Evolutionary conservation across 78 protist species (phyloP).

Genomic region (Planoprotostelium fungivorum): DNA sequence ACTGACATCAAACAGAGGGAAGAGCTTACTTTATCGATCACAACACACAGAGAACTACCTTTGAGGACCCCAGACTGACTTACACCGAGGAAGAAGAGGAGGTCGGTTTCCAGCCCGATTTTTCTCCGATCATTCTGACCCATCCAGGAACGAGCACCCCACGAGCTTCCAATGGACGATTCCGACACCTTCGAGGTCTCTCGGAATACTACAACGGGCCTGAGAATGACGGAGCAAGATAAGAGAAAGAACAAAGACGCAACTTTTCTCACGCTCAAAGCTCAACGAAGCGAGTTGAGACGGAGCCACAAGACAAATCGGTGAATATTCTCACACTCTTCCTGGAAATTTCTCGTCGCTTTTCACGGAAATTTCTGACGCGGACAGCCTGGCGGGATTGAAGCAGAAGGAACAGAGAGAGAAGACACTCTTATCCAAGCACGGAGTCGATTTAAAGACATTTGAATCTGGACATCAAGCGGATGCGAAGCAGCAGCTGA

Average conservation of each 20-base stretch:
- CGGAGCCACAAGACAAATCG: neutral
- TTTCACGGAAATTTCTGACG: neutral
- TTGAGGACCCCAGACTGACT: neutral
- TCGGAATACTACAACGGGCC: neutral
- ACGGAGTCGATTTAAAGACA: neutral
- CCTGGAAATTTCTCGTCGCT: neutral
- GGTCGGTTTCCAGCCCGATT: neutral
- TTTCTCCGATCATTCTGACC: neutral
- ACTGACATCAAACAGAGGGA: neutral
- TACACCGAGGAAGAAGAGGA: neutral
- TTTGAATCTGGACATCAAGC: neutral
- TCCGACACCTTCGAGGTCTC: neutral
- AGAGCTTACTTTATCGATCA: neutral
- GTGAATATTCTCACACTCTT: neutral
- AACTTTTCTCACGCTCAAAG: neutral
- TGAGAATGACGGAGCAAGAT: neutral
- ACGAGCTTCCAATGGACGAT: neutral
- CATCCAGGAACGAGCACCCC: neutral
- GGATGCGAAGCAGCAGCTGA: neutral
- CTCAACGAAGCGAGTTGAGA: neutral
- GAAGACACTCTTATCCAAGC: neutral
- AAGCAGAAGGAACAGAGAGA: neutral
- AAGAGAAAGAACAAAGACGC: neutral
- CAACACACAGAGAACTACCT: neutral
- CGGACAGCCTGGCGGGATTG: neutral